These are phyloP conservation scores for Hanseniaspora mollemarum DNA, from an alignment of 805 yeast species.

Conservation along the genomic window DNA sequence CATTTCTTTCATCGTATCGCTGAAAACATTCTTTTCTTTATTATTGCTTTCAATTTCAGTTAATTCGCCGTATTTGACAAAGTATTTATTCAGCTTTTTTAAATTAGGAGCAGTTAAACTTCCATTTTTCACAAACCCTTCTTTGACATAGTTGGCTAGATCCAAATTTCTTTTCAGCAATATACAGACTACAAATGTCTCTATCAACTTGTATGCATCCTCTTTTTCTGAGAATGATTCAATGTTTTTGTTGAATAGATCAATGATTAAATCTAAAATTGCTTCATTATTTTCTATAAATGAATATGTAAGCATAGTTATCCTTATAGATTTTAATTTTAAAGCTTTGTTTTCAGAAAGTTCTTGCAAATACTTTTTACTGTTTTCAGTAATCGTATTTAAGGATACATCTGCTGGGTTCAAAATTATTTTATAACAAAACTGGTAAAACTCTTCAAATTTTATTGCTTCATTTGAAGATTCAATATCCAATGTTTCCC, in stretches of 20 bases:
- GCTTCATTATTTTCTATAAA: neutral
- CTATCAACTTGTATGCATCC: neutral
- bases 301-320: conserved; percentile 1
- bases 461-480: neutral
- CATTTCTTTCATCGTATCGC: neutral
- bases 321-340: neutral
- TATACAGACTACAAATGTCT: conserved; percentile 1
- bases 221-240: neutral
- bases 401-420: neutral
- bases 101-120: neutral
- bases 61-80: conserved; percentile 8
- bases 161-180: conserved; percentile 7
- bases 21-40: neutral
- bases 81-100: neutral
- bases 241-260: conserved; percentile 3
- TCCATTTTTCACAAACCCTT: conserved; percentile 7
- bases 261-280: neutral
- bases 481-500: neutral
- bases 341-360: neutral
- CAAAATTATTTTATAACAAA: neutral
- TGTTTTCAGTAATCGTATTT: neutral
- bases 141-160: conserved; percentile 12
- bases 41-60: neutral
- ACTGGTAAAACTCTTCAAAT: neutral
- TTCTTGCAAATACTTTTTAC: neutral